Base-by-base conservation (phyloP, 108 stramenopile genomes). In the Nannochloropsis granulata region DNA sequence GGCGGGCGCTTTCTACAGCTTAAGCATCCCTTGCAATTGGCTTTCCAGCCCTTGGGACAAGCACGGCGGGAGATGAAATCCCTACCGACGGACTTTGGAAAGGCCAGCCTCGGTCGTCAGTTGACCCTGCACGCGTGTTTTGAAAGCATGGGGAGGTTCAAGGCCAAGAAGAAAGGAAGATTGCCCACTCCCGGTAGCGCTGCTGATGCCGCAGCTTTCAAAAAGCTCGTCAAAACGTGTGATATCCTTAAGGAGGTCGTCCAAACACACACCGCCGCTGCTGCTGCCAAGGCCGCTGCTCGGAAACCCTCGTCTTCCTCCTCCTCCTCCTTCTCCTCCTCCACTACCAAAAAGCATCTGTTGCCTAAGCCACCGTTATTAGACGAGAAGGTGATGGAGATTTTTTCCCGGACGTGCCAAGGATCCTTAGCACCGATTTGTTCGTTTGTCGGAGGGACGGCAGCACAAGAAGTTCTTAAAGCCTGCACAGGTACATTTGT, bases 381-480 rank as follows among this genome's bases (percentile, higher is more conserved):
- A 10, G 56, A 71, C 56, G 56, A 71, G 56, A 16, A 71, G 56
- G n/a, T 71, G 25, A 19, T 44, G 86, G 82, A 24, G 21, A 24
- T 14, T 44, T 71, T 25, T 8, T 2, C n/a, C 78, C 78, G n/a
- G 26, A 44, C 23, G 82, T 44, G 24, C 78, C 25, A 23, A 43
- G 95, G 96, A 0, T 84, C 93, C 81, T 89, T 99, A 23, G 92
- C 93, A 79, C 97, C 99, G 82, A 94, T 99, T 94, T 94, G 94
- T 87, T 95, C 97, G 0, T 93, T 96, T 44, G 79, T 97, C 82
- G 99, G 99, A 78, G 99, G 97, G 19, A 92, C 97, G 26, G 95
- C 96, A 13, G 99, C 96, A n/a, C 97, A 98, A 86, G 99, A 99
- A 92, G 97, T 97, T 8, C 92, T 99, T 82, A 99, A 99, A 92